Conservation (phyloP, 179 eudicot species). For the Silene coronaria region DNA sequence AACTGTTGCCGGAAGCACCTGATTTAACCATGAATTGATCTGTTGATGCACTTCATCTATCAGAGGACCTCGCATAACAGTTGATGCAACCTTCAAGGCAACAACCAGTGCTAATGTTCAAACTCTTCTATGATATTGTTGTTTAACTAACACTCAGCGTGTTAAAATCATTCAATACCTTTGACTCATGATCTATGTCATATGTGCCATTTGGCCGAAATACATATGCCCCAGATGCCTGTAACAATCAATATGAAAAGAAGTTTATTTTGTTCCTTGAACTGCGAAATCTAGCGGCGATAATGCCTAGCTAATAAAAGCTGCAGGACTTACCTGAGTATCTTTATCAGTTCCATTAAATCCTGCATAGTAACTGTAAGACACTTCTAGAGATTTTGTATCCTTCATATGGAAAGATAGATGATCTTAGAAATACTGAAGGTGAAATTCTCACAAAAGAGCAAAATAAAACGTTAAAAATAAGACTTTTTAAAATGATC, state of each 20-base stretch:
- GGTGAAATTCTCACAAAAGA: not conserved
- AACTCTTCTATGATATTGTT: not conserved
- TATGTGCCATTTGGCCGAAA: slow-evolving; percentile 86
- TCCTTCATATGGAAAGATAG: slow-evolving; percentile 37
- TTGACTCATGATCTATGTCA: slow-evolving; percentile 36
- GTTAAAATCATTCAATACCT: slow-evolving; percentile 39
- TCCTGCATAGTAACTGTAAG: slow-evolving; percentile 68
- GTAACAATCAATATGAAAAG: slow-evolving; percentile 21
- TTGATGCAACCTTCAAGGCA: slow-evolving; percentile 43
- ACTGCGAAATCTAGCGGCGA: slow-evolving; percentile 6
- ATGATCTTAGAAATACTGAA: slow-evolving; percentile 11
- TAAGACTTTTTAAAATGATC: not conserved
- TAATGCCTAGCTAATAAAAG: slow-evolving; percentile 3
- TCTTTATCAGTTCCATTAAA: slow-evolving; percentile 51
- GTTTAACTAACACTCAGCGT: not conserved
- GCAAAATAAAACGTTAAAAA: not conserved
- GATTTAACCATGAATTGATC: slow-evolving; percentile 80
- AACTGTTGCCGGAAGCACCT: slow-evolving; percentile 40
- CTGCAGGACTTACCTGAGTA: slow-evolving; percentile 48
- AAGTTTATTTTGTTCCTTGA: not conserved
- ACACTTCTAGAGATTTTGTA: slow-evolving; percentile 49
- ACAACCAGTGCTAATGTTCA: not conserved
- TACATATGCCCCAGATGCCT: slow-evolving; percentile 96
- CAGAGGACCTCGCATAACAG: slow-evolving; percentile 68
- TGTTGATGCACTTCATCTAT: slow-evolving; percentile 90